Evolutionary conservation across 1,284 basidiomycete species (phyloP).

Genomic region (Trametes polyzona): DNA sequence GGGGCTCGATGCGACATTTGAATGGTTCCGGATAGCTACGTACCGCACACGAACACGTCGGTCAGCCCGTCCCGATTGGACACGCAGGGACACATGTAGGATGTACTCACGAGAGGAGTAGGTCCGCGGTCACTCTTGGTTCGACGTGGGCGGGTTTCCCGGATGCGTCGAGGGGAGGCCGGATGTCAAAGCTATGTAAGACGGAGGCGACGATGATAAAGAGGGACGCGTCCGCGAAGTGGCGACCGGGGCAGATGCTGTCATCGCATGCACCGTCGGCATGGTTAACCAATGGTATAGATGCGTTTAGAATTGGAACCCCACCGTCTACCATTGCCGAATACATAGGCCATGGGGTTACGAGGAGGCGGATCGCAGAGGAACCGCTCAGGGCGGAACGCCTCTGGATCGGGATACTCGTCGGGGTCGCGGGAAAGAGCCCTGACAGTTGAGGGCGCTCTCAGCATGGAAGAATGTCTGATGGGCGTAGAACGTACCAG

Average conservation of each 20-base stretch:
- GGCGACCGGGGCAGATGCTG: constrained; percentile 26
- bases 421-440: constrained; percentile 19
- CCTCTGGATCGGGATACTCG: constrained; percentile 20
- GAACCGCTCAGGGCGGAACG: constrained; percentile 24
- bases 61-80: background rate
- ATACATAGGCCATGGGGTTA: constrained; percentile 18
- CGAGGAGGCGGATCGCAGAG: background rate
- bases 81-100: too few relatives aligned
- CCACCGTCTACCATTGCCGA: constrained; percentile 21
- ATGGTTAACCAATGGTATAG: too few relatives aligned
- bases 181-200: constrained; percentile 25
- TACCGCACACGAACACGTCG: too few relatives aligned
- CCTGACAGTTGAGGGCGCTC: too few relatives aligned
- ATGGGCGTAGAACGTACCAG: too few relatives aligned
- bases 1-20: constrained; percentile 19
- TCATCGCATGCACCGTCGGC: too few relatives aligned
- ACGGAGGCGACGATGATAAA: constrained; percentile 27
- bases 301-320: too few relatives aligned
- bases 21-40: constrained; percentile 19
- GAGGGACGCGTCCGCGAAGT: constrained; percentile 25
- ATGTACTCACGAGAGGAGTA: constrained; percentile 12
- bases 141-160: constrained; percentile 5
- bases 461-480: too few relatives aligned
- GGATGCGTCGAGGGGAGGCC: constrained; percentile 1
- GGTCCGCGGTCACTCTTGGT: constrained; percentile 1